A percentile compares a stretch with the other conserved stretches of the same genome.
phyloP scores from a whole-genome alignment of 257 asterid genomes.

The Solanum microdontum region DNA sequence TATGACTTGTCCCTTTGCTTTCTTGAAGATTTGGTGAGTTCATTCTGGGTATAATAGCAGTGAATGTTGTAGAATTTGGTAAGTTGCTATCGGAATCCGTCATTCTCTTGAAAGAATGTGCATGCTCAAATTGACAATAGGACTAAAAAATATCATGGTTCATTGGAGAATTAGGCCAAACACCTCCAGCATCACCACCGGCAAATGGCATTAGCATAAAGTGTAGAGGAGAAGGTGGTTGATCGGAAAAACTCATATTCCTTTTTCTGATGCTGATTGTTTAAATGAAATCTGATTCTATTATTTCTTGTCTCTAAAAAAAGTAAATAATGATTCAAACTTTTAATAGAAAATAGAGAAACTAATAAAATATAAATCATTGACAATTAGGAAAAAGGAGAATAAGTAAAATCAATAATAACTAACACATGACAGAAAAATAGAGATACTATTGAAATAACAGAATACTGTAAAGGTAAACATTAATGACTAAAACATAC shows the following conservation, averaged over 20 bases:
- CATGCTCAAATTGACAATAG: conserved; percentile 13
- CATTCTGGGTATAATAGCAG: conserved; percentile 12
- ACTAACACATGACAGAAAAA: too few relatives aligned
- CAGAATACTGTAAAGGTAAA: too few relatives aligned
- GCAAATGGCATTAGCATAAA: conserved; percentile 8
- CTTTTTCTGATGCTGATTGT: background rate
- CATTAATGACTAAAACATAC: too few relatives aligned
- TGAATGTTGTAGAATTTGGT: background rate
- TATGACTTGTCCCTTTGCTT: conserved; percentile 45
- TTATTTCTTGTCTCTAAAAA: background rate
- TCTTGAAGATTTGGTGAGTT: conserved; percentile 20
- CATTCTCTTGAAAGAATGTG: background rate
- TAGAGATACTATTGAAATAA: too few relatives aligned
- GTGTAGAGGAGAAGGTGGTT: conserved; percentile 14
- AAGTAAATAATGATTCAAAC: background rate
- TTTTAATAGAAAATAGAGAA: background rate
- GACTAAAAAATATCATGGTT: conserved; percentile 19
- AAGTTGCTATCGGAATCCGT: background rate
- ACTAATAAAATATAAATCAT: background rate
- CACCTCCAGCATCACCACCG: background rate
- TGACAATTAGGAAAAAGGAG: background rate
- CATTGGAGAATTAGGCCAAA: conserved; percentile 24
- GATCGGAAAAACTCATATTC: conserved; percentile 58
- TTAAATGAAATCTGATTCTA: background rate
- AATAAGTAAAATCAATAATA: background rate